phyloP scores from a whole-genome alignment of 495 filamentous ascomycete genomes.

The Hypoxylon subgilvum region DNA sequence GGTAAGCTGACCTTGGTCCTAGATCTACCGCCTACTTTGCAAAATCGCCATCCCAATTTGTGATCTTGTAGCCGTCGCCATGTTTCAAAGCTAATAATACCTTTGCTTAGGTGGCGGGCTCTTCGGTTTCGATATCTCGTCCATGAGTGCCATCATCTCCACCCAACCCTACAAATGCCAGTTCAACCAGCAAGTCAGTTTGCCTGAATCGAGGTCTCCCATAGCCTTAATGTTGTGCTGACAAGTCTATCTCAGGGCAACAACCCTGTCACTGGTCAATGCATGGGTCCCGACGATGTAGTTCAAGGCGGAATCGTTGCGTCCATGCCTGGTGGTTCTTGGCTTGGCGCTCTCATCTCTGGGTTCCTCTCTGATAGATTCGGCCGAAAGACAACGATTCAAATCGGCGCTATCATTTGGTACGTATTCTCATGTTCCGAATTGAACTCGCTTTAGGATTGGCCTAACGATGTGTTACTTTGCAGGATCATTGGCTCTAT shows the following conservation, averaged over 20 bases:
- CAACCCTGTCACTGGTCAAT: conserved; percentile 44
- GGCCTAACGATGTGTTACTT: conserved; percentile 11
- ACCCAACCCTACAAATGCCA: conserved; percentile 67
- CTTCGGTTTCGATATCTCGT: conserved; percentile 83
- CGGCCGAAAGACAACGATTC: conserved; percentile 72
- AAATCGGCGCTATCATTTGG: conserved; percentile 69
- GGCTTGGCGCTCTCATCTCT: conserved; percentile 71
- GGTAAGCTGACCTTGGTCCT: conserved; percentile 43
- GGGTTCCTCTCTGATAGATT: conserved; percentile 70
- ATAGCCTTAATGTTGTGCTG: conserved; percentile 19
- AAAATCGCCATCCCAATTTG: not conserved
- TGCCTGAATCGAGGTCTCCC: conserved; percentile 5
- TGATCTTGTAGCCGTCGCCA: not conserved
- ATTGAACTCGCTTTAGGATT: not conserved
- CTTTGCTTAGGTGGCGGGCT: conserved; percentile 67
- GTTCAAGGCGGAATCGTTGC: conserved; percentile 68
- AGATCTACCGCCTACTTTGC: no score
- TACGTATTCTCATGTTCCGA: conserved; percentile 37
- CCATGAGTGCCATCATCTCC: conserved; percentile 78
- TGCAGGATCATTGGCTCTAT: conserved; percentile 64
- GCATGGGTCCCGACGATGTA: conserved; percentile 54
- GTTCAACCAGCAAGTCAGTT: conserved; percentile 61
- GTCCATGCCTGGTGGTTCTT: conserved; percentile 77
- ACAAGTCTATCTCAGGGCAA: conserved; percentile 33
- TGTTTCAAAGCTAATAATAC: conserved; percentile 41